Evolutionary conservation across 116 monocot genomes (phyloP), one percentile per base, ranked within the genome.

Genomic region (Zostera marina): DNA sequence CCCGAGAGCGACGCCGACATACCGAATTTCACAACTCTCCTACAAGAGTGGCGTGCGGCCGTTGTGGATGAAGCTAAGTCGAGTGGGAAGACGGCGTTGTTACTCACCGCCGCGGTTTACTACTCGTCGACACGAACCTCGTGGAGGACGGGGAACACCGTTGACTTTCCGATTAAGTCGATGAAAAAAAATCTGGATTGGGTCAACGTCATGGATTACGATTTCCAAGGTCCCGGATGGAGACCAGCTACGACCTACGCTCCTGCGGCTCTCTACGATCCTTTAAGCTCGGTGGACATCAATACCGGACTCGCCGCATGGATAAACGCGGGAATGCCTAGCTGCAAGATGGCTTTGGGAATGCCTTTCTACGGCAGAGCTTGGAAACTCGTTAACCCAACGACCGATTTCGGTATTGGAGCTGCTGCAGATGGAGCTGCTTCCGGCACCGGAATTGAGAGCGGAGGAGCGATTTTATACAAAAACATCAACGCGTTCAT

Each of bases 51-150:
- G 74, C 57, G 82, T 40, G 44, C 22, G 13, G 70, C 71, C 0
- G 25, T 74, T 14, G 44, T 47, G 0, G 17, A 14, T 0, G 81
- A 81, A 60, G 61, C 70, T 0, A n/a, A 16, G 2, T 52, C 48
- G 4, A 22, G 54, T 0, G 63, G 66, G 5, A 41, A 42, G 20
- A 52, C 54, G 8, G 45, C 25, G n/a, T 63, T 85, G 8, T 44
- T 75, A 11, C 70, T 85, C 8, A 70, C 85, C 7, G 65, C 85
- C 14, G 79, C 85, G 13, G 74, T 85, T 2, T 80, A 77, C 73
- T 80, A 72, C 53, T 24, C 77, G 8, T 22, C 59, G 13, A 25
- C 13, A 9, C 6, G 64, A n/a, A n/a, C n/a, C n/a, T n/a, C n/a
- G n/a, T n/a, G n/a, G n/a, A n/a, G n/a, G n/a, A n/a, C n/a, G n/a